Base-by-base conservation (phyloP, 2,329 filamentous ascomycete genomes). In the Chrysoporthe puriensis region DNA sequence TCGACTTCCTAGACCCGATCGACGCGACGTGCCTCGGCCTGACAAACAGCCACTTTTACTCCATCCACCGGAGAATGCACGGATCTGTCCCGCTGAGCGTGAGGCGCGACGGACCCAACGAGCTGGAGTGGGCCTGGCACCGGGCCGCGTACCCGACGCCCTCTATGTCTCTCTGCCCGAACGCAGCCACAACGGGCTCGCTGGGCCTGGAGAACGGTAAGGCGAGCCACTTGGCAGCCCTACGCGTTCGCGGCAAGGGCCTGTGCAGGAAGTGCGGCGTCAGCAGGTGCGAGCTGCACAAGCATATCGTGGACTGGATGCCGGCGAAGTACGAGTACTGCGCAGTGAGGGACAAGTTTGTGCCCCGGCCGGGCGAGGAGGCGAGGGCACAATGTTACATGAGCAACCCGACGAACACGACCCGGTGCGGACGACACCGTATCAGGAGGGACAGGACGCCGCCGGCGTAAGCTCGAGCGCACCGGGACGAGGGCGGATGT, bases 41-140 rank as follows among this genome's bases (percentile, higher is more conserved):
- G 63, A 84, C 86, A 48, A 86, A 83, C 79, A 81, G 80, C 56
- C 81, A 84, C 74, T 83, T 88, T 71, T 90, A 90, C 76, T 77
- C 80, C 44, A 86, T 90, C 72, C 86, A 88, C 76, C 81, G 82
- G 36, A 82, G 82, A 65, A 80, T 88, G 76, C 83, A 88, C 75
- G 85, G 84, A 64, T 79, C 76, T 8, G 83, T 90, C n/a, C 79
- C 86, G 11, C 82, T 90, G 18, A 84, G 83, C 21, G 82, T 83
- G 59, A 83, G 87, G 16, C 87, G 88, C 58, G 75, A 81, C 7
- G 88, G 88, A 0, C 88, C 88, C 65, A 90, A 90, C 76, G 83
- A 87, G 71, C 82, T 88, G 74, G 88, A 90, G 74, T 88, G 85
- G 82, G 87, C 87, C 57, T 90, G 87, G 86, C 84, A 86, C 70